Evolutionary conservation across 2,329 filamentous ascomycete species (phyloP).

Genomic region (Dactylonectria macrodidyma): DNA sequence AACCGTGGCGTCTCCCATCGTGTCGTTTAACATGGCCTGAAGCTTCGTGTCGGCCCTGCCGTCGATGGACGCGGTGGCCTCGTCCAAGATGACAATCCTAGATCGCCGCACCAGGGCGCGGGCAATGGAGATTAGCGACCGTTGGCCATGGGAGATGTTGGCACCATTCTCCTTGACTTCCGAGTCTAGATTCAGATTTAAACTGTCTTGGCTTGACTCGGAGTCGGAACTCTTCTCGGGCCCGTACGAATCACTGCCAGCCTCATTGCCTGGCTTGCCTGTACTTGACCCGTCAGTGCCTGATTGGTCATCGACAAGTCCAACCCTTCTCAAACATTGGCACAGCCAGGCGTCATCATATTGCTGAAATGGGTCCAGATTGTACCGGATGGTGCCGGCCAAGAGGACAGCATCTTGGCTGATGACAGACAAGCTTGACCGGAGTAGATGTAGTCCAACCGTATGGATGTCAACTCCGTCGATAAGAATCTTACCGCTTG

Average conservation of each 20-base stretch:
- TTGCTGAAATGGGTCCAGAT: not conserved
- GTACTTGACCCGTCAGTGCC: not conserved
- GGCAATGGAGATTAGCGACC: conserved; percentile 32
- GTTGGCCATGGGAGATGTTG: conserved; percentile 33
- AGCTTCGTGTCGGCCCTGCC: conserved; percentile 24
- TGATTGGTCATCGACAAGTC: not conserved
- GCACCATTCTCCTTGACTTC: conserved; percentile 20
- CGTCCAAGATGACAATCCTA: conserved; percentile 27
- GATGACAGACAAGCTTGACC: too few species aligned
- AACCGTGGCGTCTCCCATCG: conserved; percentile 32
- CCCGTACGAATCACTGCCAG: not conserved
- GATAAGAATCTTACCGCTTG: too few species aligned
- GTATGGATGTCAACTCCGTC: too few species aligned
- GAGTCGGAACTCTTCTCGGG: not conserved
- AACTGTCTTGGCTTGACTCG: not conserved
- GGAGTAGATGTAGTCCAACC: too few species aligned
- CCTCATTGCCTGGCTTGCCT: not conserved
- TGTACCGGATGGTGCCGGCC: too few species aligned
- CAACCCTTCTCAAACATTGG: conserved; percentile 28
- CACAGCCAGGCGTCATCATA: conserved; percentile 28
- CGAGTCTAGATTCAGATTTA: conserved; percentile 17
- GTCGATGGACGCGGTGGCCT: conserved; percentile 27
- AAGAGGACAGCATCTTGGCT: too few species aligned
- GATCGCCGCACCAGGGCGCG: conserved; percentile 29
- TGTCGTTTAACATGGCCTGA: conserved; percentile 16